Percentiles rank a stretch among this genome's conserved stretches.
phyloP scores from a whole-genome alignment of 2,329 filamentous ascomycete genomes.

The Aspergillus tubingensis region DNA sequence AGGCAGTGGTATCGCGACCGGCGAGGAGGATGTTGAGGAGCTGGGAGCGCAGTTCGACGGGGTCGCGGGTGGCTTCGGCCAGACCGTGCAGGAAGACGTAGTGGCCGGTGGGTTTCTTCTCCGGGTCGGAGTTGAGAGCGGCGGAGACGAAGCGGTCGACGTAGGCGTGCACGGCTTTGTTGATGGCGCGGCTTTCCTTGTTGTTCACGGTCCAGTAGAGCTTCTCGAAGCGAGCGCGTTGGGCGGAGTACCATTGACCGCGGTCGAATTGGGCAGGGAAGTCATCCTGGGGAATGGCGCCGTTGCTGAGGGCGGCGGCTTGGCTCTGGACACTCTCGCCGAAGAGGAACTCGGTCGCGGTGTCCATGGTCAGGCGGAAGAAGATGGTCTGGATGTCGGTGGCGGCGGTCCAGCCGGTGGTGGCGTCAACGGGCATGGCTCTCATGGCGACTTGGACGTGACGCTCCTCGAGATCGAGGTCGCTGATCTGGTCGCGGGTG shows the following conservation, averaged over 20 bases:
- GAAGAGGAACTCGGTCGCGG: conserved; percentile 82
- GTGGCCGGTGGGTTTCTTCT: conserved; percentile 32
- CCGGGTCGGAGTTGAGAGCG: conserved; percentile 25
- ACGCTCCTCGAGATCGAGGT: conserved; percentile 77
- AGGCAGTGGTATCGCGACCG: conserved; percentile 57
- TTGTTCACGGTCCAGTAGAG: conserved; percentile 26
- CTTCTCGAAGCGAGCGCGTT: conserved; percentile 25
- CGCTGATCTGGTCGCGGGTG: conserved; percentile 78
- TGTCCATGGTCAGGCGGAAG: conserved; percentile 82
- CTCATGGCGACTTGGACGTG: conserved; percentile 75
- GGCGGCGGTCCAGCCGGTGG: conserved; percentile 49
- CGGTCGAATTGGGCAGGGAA: conserved; percentile 41
- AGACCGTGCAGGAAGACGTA: conserved; percentile 56
- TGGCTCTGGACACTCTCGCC: conserved; percentile 70
- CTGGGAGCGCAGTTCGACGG: conserved; percentile 50
- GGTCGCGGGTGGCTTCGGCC: conserved; percentile 49
- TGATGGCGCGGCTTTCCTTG: conserved; percentile 18
- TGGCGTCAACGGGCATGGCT: conserved; percentile 60
- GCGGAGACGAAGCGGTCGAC: conserved; percentile 26
- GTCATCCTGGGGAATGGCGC: conserved; percentile 43
- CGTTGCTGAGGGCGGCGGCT: conserved; percentile 33
- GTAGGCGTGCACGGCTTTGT: conserved; percentile 20
- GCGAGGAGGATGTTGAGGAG: conserved; percentile 56
- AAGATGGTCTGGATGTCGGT: conserved; percentile 76
- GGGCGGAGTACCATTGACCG: conserved; percentile 33